phyloP scores from a whole-genome alignment of 164 flowering plant species.

The Platanus orientalis region DNA sequence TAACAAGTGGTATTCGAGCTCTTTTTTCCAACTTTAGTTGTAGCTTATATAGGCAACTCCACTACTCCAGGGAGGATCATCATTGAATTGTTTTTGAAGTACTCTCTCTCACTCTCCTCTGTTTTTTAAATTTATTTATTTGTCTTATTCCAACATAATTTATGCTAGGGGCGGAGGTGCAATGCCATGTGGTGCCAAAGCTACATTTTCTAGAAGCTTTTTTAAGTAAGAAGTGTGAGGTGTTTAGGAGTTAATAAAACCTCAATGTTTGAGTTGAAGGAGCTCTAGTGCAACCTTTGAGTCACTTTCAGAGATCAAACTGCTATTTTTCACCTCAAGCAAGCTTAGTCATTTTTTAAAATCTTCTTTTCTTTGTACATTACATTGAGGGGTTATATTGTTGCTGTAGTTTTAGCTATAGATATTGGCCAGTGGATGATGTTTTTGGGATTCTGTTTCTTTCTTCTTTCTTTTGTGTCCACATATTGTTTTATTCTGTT shows the following conservation, averaged over 20 bases:
- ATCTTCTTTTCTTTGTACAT: too few relatives aligned
- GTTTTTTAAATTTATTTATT: too few relatives aligned
- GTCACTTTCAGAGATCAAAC: neutral
- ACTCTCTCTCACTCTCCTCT: too few relatives aligned
- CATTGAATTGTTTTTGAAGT: too few relatives aligned
- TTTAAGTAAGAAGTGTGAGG: neutral
- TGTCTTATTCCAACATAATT: too few relatives aligned
- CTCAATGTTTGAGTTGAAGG: neutral
- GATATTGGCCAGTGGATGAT: too few relatives aligned
- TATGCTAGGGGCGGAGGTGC: neutral
- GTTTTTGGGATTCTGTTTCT: neutral
- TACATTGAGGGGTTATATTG: neutral
- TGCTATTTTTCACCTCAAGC: neutral
- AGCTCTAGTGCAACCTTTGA: neutral
- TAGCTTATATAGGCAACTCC: too few relatives aligned
- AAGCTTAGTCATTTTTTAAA: neutral
- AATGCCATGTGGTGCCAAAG: neutral
- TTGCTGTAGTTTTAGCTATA: neutral
- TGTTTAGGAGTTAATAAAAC: neutral
- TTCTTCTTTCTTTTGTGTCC: neutral
- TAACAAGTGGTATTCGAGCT: too few relatives aligned
- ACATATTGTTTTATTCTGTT: neutral
- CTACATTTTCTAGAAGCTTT: neutral
- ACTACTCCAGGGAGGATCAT: too few relatives aligned
- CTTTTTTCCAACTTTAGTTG: too few relatives aligned